These are phyloP conservation scores for Jackrogersella multiformis DNA, from an alignment of 495 filamentous ascomycete genomes.

Conservation along the genomic window DNA sequence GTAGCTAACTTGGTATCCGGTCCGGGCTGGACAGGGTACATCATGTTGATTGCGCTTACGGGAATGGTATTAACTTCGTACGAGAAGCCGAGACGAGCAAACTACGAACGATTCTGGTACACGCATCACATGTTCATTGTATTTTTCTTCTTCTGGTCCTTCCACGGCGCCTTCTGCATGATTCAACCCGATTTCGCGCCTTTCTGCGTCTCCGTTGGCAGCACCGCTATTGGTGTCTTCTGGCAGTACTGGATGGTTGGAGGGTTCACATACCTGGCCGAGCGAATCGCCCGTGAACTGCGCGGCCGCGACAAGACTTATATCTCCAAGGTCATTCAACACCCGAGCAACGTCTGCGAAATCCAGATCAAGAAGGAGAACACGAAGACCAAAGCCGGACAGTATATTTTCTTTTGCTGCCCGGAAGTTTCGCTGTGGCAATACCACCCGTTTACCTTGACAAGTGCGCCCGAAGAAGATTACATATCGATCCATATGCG, in stretches of 20 bases:
- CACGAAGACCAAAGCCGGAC: constrained; percentile 78
- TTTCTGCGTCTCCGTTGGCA: constrained; percentile 69
- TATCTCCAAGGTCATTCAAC: constrained; percentile 84
- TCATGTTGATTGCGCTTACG: constrained; percentile 76
- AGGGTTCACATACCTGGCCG: constrained; percentile 74
- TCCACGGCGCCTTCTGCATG: constrained; percentile 84
- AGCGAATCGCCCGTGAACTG: constrained; percentile 74
- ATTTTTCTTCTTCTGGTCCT: constrained; percentile 84
- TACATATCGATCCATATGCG: constrained; percentile 84
- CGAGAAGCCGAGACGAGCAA: constrained; percentile 72
- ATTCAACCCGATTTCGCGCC: constrained; percentile 78
- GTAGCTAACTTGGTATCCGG: constrained; percentile 75
- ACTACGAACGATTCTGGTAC: constrained; percentile 85
- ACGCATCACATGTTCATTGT: constrained; percentile 80
- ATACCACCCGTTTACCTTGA: constrained; percentile 82
- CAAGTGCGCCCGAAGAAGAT: constrained; percentile 81
- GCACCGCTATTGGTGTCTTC: constrained; percentile 73
- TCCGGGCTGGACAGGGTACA: constrained; percentile 81
- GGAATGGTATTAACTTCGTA: constrained; percentile 74
- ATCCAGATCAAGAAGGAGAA: constrained; percentile 87
- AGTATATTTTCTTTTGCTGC: constrained; percentile 86
- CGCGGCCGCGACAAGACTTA: constrained; percentile 78
- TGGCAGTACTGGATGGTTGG: constrained; percentile 85
- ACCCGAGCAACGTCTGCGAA: constrained; percentile 83
- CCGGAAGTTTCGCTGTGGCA: constrained; percentile 82